Conservation (phyloP, 2,329 filamentous ascomycete species). For the Plenodomus biglobosus region DNA sequence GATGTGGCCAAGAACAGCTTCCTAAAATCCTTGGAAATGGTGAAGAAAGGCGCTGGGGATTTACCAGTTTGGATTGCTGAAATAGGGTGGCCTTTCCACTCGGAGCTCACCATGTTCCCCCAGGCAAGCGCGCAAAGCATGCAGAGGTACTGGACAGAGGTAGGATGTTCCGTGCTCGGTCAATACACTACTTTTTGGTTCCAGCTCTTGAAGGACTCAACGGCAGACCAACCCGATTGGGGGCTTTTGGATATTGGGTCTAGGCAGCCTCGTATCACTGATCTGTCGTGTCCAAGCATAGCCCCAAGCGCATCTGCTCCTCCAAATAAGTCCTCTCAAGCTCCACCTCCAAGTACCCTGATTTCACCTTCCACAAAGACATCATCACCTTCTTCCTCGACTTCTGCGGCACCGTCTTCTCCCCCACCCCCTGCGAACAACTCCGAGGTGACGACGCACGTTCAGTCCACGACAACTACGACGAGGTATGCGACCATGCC, state of each 20-base stretch:
- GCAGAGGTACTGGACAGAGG: conserved; percentile 34
- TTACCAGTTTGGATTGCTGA: conserved; percentile 41
- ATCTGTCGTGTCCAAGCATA: conserved; percentile 21
- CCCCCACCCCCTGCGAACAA: background rate
- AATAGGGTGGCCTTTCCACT: conserved; percentile 36
- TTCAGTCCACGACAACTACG: background rate
- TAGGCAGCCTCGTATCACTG: conserved; percentile 19
- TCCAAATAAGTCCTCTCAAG: background rate
- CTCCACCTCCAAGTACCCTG: background rate
- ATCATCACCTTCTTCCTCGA: background rate
- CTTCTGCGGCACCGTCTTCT: background rate
- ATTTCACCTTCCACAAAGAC: background rate
- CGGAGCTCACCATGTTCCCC: conserved; percentile 8
- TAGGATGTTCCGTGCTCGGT: conserved; percentile 34
- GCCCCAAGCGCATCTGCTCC: background rate
- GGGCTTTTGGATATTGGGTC: conserved; percentile 22
- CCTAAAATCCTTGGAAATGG: conserved; percentile 18
- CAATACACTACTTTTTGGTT: conserved; percentile 41
- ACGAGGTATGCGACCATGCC: background rate
- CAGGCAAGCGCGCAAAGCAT: conserved; percentile 23
- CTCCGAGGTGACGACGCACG: background rate
- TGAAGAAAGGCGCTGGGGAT: conserved; percentile 22
- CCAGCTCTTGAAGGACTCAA: conserved; percentile 28
- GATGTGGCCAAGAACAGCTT: conserved; percentile 46
- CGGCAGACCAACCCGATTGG: conserved; percentile 28